These are phyloP conservation scores for Fusarium sublunatum DNA, from an alignment of 2,329 filamentous ascomycete genomes.

Conservation along the genomic window DNA sequence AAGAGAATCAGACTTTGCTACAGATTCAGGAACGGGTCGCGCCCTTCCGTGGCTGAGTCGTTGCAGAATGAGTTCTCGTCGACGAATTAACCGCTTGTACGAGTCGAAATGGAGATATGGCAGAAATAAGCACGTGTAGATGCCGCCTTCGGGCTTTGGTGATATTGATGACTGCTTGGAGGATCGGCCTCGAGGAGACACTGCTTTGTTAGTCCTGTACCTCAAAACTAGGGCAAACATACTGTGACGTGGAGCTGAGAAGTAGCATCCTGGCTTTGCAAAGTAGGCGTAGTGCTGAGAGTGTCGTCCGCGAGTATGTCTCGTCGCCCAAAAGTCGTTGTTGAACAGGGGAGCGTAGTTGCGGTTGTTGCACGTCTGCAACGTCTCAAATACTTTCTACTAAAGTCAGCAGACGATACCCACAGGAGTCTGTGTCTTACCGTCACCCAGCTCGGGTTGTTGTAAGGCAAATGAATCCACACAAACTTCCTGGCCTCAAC, in stretches of 20 bases:
- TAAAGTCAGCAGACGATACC: neutral
- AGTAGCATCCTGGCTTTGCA: conserved; percentile 61
- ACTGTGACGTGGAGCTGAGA: conserved; percentile 55
- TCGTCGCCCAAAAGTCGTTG: conserved; percentile 61
- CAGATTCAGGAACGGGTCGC: conserved; percentile 64
- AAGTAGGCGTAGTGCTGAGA: conserved; percentile 63
- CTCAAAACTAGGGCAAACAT: conserved; percentile 14
- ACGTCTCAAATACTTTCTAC: conserved; percentile 58
- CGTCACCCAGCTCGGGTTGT: conserved; percentile 69
- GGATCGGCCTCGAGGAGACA: conserved; percentile 52
- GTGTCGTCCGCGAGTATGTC: conserved; percentile 61
- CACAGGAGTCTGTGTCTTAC: conserved; percentile 45
- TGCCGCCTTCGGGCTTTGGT: conserved; percentile 44
- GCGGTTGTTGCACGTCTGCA: conserved; percentile 53
- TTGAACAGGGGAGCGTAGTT: conserved; percentile 56
- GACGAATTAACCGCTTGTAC: conserved; percentile 66
- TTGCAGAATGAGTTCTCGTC: conserved; percentile 65
- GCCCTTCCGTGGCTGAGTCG: conserved; percentile 65
- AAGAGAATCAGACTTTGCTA: conserved; percentile 65
- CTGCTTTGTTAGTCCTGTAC: conserved; percentile 24
- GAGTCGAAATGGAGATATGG: conserved; percentile 74
- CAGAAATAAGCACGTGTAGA: conserved; percentile 63
- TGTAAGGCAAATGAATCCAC: conserved; percentile 69
- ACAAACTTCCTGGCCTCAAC: conserved; percentile 60
- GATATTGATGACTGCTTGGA: conserved; percentile 47